These are phyloP conservation scores for Magnolia sinica DNA, from an alignment of 164 flowering plant genomes.

Conservation along the genomic window DNA sequence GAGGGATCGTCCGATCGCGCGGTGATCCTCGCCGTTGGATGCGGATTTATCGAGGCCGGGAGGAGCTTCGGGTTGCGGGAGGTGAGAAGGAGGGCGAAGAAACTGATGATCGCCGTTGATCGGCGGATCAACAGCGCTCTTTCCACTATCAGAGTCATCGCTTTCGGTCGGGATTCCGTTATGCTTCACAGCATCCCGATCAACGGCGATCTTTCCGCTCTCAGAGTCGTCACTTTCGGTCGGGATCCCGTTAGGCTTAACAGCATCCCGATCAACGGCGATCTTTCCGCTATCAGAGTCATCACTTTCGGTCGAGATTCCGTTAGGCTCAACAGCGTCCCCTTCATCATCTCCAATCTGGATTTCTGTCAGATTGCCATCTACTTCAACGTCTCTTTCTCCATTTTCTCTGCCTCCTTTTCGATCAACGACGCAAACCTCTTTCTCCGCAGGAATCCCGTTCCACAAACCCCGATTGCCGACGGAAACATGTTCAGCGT, in stretches of 20 bases:
- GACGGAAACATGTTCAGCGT: background rate
- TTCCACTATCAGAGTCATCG: background rate
- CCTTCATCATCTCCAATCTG: conserved; percentile 5
- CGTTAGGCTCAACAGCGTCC: background rate
- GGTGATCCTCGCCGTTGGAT: conserved; percentile 12
- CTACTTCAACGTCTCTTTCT: background rate
- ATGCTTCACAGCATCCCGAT: background rate
- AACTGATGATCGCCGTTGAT: conserved; percentile 7
- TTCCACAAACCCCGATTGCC: background rate
- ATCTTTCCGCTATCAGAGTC: background rate
- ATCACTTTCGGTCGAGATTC: background rate
- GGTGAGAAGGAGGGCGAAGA: conserved; percentile 32
- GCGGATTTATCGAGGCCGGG: conserved; percentile 21
- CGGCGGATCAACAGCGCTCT: background rate
- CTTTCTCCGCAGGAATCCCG: background rate
- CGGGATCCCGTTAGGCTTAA: background rate
- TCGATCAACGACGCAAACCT: too few relatives aligned
- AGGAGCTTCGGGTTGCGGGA: conserved; percentile 57
- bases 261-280: too few relatives aligned
- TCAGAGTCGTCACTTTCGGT: too few relatives aligned
- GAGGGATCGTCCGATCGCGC: conserved; percentile 21
- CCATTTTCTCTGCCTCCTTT: background rate
- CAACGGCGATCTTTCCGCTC: background rate
- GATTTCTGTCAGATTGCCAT: background rate
- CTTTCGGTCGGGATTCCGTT: background rate